These are phyloP conservation scores for Kodamaea alishanica DNA, from an alignment of 1,139 yeast species.

Conservation along the genomic window DNA sequence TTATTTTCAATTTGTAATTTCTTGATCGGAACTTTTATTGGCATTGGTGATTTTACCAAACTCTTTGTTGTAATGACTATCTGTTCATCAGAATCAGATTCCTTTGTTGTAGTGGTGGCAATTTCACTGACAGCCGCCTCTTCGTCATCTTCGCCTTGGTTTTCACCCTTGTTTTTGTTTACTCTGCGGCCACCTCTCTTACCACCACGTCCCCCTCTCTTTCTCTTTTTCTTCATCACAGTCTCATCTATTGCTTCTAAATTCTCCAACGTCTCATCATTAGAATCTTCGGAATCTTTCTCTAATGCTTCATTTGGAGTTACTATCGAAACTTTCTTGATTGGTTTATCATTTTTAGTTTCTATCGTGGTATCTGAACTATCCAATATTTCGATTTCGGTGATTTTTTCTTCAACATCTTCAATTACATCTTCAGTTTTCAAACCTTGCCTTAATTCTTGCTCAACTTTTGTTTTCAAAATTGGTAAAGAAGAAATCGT, in stretches of 20 bases:
- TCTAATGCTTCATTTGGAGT: conserved; percentile 22
- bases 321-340: conserved; percentile 30
- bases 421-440: conserved; percentile 3
- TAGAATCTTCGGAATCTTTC: conserved; percentile 9
- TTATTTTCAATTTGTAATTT: conserved; percentile 49
- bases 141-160: conserved; percentile 14
- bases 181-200: conserved; percentile 48
- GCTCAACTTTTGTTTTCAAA: not conserved
- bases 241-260: conserved; percentile 10
- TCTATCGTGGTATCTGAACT: conserved; percentile 10
- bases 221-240: conserved; percentile 45
- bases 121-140: conserved; percentile 1
- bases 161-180: conserved; percentile 31
- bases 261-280: conserved; percentile 10
- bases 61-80: conserved; percentile 28
- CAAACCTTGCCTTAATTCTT: not conserved
- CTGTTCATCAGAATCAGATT: conserved; percentile 14
- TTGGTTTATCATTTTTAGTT: conserved; percentile 4
- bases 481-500: conserved; percentile 5
- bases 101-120: conserved; percentile 9
- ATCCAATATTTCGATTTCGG: conserved; percentile 8
- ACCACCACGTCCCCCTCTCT: conserved; percentile 87
- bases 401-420: conserved; percentile 17
- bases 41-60: conserved; percentile 23
- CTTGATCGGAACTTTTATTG: conserved; percentile 20